Evolutionary conservation across 345 rosid genomes (phyloP), one percentile per base, ranked within the genome.

Genomic region (Hibiscus mutabilis): DNA sequence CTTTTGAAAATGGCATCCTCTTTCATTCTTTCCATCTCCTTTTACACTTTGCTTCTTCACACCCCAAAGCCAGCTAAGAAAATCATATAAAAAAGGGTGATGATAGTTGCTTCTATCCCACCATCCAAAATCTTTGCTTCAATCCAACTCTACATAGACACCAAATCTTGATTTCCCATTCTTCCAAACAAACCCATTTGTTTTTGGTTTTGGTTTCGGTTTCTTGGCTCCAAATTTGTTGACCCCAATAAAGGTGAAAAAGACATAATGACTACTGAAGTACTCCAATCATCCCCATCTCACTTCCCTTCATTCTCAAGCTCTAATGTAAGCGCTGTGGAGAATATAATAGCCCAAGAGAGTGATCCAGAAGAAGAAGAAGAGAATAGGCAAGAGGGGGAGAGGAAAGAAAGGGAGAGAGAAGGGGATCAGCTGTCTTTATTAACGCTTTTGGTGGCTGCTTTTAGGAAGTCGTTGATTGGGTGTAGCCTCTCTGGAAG

Each of bases 261-360:
- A 55, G 59, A 35, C 65, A 75, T 68, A 51, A 91, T 93, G 98
- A 88, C 97, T 47, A 88, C 97, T 47, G 92, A 88, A 71, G 90
- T 93, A 59, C 77, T 88, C 60, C 89, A 83, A 77, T 82, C 89
- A 33, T 85, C 80, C 77, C 92, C 88, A 76, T 88, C 91, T 80
- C 87, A 86, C 71, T 93, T 91, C 87, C 81, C 98, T 88, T 93
- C 92, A 75, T 79, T 96, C 74, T 81, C 97, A 90, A 93, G 98
- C 84, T 86, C 83, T 80, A 78, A 77, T 82, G 52, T 61, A 68
- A 71, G 73, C 66, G 61, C 76, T 37, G 52, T 61, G 35, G 69
- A 21, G 22, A 52, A 77, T 61, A 78, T 74, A 70, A 55, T 55
- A 63, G 78, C 63, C 66, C 73, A 77, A 71, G 84, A 66, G 68